Base-by-base conservation (phyloP, 805 yeast genomes). In the Candida anglica region DNA sequence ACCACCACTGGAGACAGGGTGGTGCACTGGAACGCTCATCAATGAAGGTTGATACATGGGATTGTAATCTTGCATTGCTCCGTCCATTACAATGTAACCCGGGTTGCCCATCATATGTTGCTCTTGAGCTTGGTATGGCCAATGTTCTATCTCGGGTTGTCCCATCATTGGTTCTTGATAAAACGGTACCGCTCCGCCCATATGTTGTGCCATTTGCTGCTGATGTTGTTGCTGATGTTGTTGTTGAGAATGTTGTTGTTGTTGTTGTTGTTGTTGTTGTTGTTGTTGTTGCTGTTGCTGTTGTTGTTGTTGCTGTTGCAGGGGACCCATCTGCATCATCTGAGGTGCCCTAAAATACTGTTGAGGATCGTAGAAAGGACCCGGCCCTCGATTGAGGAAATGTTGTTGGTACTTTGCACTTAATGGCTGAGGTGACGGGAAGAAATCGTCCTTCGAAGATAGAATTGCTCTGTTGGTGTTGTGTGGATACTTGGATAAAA, bases 361-460 rank as follows among this genome's bases (percentile, higher is more conserved):
- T n/a, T n/a, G n/a, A n/a, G n/a, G n/a, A n/a, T n/a, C n/a, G n/a
- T n/a, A n/a, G n/a, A n/a, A n/a, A n/a, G n/a, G n/a, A n/a, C n/a
- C n/a, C n/a, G n/a, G n/a, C n/a, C n/a, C n/a, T n/a, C n/a, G n/a
- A n/a, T 48, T 39, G 2, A 49, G 40, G 34, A 52, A 53, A 10
- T 43, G 31, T 8, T 36, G 36, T 35, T 49, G 56, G 30, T 33
- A 50, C 20, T 53, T 53, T 11, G 58, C 60, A 11, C 54, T 47
- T n/a, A 53, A 24, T 18, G 60, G 53, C 16, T 33, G 43, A 11
- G 37, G 27, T 8, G 39, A 21, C 2, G 51, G 55, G 28, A 45
- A 44, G 37, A 41, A 50, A 15, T 52, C 55, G 11, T 53, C 58
- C 8, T 39, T 41, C 10, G 44, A 32, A 14, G 43, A 39, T 6